These are phyloP conservation scores for Quercus agrifolia DNA, from an alignment of 306 rosid species.

Conservation along the genomic window DNA sequence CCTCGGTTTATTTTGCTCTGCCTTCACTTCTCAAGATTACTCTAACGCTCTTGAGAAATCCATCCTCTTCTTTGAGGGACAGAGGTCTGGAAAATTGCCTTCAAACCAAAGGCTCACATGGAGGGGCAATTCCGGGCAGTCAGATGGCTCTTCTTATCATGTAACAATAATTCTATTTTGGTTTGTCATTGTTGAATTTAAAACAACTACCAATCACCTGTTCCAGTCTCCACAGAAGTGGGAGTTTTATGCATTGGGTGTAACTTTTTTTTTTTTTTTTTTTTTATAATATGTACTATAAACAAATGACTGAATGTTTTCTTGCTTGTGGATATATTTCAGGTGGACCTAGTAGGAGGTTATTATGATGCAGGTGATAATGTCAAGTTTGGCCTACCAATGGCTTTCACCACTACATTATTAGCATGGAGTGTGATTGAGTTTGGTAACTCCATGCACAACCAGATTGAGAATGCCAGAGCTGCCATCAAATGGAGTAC, in stretches of 20 bases:
- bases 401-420: conserved; percentile 88
- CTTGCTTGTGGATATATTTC: conserved; percentile 16
- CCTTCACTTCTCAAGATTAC: conserved; percentile 63
- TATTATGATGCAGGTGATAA: conserved; percentile 98
- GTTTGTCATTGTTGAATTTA: background rate
- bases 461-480: conserved; percentile 58
- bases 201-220: background rate
- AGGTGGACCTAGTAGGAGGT: conserved; percentile 87
- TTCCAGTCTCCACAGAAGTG: no score
- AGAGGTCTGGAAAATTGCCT: conserved; percentile 71
- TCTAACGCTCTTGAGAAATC: conserved; percentile 67
- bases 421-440: conserved; percentile 91
- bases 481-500: conserved; percentile 71
- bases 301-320: background rate
- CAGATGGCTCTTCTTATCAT: conserved; percentile 81
- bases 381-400: conserved; percentile 83
- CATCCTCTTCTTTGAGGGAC: conserved; percentile 85
- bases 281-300: no score
- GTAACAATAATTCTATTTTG: conserved; percentile 25
- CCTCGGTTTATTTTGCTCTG: conserved; percentile 23
- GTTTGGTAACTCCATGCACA: conserved; percentile 68
- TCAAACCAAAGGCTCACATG: conserved; percentile 57
- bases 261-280: no score
- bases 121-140: conserved; percentile 78
- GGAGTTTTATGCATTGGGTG: no score